These are phyloP conservation scores for Oryza punctata DNA, from an alignment of 176 grass and related monocot genomes.

Conservation along the genomic window DNA sequence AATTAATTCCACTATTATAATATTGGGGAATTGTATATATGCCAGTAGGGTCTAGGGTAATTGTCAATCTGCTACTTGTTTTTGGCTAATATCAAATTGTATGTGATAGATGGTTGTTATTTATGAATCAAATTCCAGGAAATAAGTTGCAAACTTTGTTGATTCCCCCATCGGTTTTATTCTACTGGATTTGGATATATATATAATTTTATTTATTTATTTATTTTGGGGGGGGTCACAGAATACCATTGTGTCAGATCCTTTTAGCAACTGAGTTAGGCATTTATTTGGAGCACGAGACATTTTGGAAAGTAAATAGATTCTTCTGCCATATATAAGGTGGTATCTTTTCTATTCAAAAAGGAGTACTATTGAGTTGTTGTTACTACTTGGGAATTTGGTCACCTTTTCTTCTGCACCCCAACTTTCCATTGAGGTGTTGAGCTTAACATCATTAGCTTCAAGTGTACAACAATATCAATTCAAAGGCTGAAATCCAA, in stretches of 20 bases:
- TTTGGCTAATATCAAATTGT: background rate
- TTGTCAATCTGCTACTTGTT: background rate
- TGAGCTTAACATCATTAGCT: background rate
- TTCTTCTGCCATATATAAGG: constrained; percentile 3
- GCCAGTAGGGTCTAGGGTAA: background rate
- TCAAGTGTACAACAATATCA: background rate
- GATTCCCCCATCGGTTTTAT: background rate
- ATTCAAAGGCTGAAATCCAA: background rate
- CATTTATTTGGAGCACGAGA: background rate
- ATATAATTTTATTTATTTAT: too few relatives aligned
- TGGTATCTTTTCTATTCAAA: background rate
- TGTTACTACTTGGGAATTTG: background rate
- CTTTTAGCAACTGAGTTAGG: background rate
- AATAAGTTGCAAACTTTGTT: constrained; percentile 3
- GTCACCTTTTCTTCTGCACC: too few relatives aligned
- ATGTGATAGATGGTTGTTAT: background rate
- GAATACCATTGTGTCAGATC: background rate
- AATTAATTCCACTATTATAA: constrained; percentile 28
- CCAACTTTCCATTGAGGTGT: too few relatives aligned
- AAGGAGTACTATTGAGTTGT: background rate
- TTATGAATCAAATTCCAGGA: background rate
- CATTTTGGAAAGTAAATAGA: background rate
- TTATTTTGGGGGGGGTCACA: background rate
- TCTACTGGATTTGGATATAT: background rate
- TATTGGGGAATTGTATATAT: background rate